Base-by-base conservation (phyloP, 1,284 basidiomycete genomes). In the Dichomitus squalens region DNA sequence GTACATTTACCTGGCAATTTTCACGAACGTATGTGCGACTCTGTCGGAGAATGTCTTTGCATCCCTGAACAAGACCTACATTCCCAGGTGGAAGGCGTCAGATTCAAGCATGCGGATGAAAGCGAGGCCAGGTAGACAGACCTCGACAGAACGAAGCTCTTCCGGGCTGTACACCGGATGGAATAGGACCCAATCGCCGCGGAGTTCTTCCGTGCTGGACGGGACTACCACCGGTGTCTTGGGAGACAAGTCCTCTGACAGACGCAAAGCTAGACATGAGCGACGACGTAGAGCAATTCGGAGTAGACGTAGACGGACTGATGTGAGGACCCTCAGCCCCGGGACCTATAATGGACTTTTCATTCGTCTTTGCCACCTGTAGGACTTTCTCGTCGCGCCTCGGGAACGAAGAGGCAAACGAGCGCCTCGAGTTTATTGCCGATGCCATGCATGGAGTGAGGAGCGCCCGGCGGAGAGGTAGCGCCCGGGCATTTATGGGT, bases 161-260 rank as follows among this genome's bases (percentile, higher is more conserved):
- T 89, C 86, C 16, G 76, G 71, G 5, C 86, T 79, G 69, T 94
- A 93, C 0, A 93, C 92, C 0, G 91, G 91, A 67, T 93, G 90
- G 68, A 92, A 91, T 0, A 93, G 74, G 8, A 93, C 88, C 88
- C 90, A 93, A 67, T 91, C 90, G 2, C 89, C 89, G 29, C 78
- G 82, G 51, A 89, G 55, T 9, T 59, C 58, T 12, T 55, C 43
- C 20, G 55, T 61, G 2, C 46, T 38, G 6, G 57, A 41, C 7
- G 60, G 56, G 14, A 52, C 33, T 12, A 31, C 43, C 34, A 50
- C 21, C 34, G 52, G 20, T 40, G 49, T 27, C 12, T 55, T 51
- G 4, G 58, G 47, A 3, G 55, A 49, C 5, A 64, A 27, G 41
- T 65, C 67, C 58, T 67, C 67, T 68, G 56, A 39, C 27, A 33